Conservation (phyloP, 805 yeast genomes). For the Ogataea thermomethanolica region DNA sequence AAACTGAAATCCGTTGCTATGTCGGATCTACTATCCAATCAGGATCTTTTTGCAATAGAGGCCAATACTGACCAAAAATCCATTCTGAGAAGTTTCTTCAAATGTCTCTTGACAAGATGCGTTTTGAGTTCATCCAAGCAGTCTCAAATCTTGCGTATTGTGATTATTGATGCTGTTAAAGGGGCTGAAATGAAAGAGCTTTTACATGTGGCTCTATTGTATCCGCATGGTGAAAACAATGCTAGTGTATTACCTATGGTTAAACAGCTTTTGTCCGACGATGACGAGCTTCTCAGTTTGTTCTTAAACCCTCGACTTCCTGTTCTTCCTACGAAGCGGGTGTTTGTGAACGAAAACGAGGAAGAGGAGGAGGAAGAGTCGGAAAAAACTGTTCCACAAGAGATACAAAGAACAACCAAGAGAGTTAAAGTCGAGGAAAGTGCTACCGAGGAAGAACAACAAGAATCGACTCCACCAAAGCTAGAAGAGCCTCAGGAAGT, state of each 20-base stretch:
- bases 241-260: conserved; percentile 73
- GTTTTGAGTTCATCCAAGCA: conserved; percentile 61
- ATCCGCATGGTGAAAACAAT: conserved; percentile 54
- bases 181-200: conserved; percentile 22
- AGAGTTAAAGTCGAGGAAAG: neutral
- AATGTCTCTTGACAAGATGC: conserved; percentile 43
- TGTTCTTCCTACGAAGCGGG: conserved; percentile 21
- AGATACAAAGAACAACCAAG: conserved; percentile 9
- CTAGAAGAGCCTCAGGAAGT: conserved; percentile 10
- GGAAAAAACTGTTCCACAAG: neutral
- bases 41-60: conserved; percentile 47
- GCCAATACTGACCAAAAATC: conserved; percentile 38
- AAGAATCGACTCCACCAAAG: conserved; percentile 13
- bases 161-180: conserved; percentile 36
- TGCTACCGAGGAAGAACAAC: conserved; percentile 10
- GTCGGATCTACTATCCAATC: conserved; percentile 67
- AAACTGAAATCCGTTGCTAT: conserved; percentile 46
- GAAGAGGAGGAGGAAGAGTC: neutral
- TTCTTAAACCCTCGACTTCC: conserved; percentile 79
- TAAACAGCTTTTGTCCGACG: conserved; percentile 42
- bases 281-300: conserved; percentile 51
- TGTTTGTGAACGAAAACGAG: conserved; percentile 5
- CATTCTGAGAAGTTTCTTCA: conserved; percentile 45
- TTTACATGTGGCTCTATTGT: conserved; percentile 55
- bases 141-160: conserved; percentile 50